Evolutionary conservation across 257 asterid species (phyloP).

Genomic region (Rehmannia glutinosa): DNA sequence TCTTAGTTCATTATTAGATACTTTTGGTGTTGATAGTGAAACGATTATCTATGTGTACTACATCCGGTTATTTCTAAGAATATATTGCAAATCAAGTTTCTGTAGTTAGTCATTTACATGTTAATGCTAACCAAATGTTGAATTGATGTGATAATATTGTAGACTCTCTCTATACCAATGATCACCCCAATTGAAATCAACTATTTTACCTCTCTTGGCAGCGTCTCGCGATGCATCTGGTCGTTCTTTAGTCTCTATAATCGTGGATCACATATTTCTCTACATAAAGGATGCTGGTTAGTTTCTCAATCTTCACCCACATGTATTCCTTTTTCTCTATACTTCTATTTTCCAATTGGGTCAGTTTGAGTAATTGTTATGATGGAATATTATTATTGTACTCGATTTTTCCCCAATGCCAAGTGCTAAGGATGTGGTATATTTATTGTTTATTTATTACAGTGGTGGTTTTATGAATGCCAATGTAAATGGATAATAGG

Average conservation of each 20-base stretch:
- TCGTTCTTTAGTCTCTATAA: constrained; percentile 75
- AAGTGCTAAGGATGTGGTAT: background rate
- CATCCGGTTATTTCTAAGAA: too few species aligned
- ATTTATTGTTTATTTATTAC: background rate
- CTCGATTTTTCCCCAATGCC: constrained; percentile 3
- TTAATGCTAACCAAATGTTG: too few species aligned
- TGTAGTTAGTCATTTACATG: too few species aligned
- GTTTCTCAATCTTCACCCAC: constrained; percentile 25
- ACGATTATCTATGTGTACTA: too few species aligned
- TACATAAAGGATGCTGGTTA: constrained; percentile 92
- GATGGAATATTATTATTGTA: background rate
- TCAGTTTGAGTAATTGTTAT: background rate
- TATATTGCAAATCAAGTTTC: too few species aligned
- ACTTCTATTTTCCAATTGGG: background rate
- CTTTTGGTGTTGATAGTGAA: background rate
- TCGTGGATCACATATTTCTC: constrained; percentile 92
- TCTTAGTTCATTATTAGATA: background rate
- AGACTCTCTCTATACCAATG: constrained; percentile 14
- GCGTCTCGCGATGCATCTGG: constrained; percentile 96
- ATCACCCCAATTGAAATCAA: constrained; percentile 14
- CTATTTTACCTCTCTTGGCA: constrained; percentile 39
- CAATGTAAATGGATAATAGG: too few species aligned
- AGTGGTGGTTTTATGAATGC: constrained; percentile 25
- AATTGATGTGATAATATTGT: constrained; percentile 15
- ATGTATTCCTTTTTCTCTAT: constrained; percentile 5